phyloP scores from a whole-genome alignment of 352 stramenopile species.

The Phytophthora idaei region DNA sequence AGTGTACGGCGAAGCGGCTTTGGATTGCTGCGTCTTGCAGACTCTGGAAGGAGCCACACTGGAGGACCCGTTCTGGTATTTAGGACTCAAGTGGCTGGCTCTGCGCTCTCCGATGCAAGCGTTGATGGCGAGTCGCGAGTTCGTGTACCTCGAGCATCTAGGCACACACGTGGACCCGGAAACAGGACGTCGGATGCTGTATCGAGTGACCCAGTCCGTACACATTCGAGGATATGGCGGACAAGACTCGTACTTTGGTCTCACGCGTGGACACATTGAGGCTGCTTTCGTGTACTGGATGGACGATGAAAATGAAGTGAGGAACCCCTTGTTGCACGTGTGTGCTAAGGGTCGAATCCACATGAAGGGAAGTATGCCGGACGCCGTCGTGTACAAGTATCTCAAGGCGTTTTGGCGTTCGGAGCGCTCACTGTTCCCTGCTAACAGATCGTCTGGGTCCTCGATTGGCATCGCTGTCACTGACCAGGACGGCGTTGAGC shows the following conservation, averaged over 20 bases:
- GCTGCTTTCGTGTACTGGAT: slow-evolving; percentile 76
- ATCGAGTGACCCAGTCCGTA: slow-evolving; percentile 68
- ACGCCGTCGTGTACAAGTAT: slow-evolving; percentile 61
- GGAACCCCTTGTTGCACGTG: slow-evolving; percentile 55
- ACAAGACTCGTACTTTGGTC: slow-evolving; percentile 67
- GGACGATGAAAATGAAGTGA: slow-evolving; percentile 45
- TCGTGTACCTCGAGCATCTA: slow-evolving; percentile 73
- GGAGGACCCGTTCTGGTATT: slow-evolving; percentile 77
- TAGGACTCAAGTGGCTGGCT: slow-evolving; percentile 80
- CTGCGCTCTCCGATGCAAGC: slow-evolving; percentile 64
- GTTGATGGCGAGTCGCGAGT: slow-evolving; percentile 68
- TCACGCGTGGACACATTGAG: slow-evolving; percentile 69
- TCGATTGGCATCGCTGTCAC: slow-evolving; percentile 28
- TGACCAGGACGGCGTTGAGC: slow-evolving; percentile 4
- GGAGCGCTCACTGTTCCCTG: slow-evolving; percentile 43
- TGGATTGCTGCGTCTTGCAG: slow-evolving; percentile 70
- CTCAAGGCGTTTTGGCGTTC: slow-evolving; percentile 66
- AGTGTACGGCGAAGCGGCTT: slow-evolving; percentile 54
- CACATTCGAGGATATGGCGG: slow-evolving; percentile 65
- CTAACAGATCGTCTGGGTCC: slow-evolving; percentile 28
- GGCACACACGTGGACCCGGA: slow-evolving; percentile 58
- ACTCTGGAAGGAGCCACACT: slow-evolving; percentile 67
- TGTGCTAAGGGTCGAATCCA: slow-evolving; percentile 63
- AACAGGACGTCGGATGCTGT: slow-evolving; percentile 60
- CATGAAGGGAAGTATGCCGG: slow-evolving; percentile 64